These are phyloP conservation scores for Conticribra weissflogii DNA, from an alignment of 108 stramenopile genomes.

Conservation along the genomic window DNA sequence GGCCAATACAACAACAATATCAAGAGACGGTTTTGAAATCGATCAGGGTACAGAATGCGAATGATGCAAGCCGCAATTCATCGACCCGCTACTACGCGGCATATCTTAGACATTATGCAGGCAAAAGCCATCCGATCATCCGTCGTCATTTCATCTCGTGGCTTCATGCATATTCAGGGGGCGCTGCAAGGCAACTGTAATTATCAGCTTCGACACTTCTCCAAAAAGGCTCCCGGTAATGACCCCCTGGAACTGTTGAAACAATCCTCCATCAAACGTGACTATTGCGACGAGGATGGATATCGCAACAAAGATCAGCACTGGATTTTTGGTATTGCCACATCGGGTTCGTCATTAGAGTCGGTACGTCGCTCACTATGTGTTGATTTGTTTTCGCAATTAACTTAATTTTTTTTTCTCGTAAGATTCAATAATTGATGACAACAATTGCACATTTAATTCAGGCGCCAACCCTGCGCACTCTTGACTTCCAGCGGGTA, in stretches of 20 bases:
- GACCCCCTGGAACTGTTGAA: constrained; percentile 55
- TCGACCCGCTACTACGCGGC: not conserved
- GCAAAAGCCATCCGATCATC: not conserved
- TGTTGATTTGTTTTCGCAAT: too few species aligned
- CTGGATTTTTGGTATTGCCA: constrained; percentile 55
- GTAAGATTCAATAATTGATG: not conserved
- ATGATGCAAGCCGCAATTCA: not conserved
- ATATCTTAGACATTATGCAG: not conserved
- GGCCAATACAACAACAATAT: too few species aligned
- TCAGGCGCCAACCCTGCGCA: constrained; percentile 57
- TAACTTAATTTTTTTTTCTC: not conserved
- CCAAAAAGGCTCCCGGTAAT: constrained; percentile 31
- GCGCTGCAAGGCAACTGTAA: not conserved
- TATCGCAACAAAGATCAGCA: constrained; percentile 51
- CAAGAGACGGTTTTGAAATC: too few species aligned
- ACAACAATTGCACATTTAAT: constrained; percentile 2
- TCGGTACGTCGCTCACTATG: constrained; percentile 12
- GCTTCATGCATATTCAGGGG: too few species aligned
- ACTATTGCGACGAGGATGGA: constrained; percentile 55
- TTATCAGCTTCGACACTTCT: not conserved
- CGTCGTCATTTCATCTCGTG: not conserved
- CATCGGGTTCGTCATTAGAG: constrained; percentile 16
- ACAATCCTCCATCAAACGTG: constrained; percentile 39
- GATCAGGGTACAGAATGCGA: too few species aligned
- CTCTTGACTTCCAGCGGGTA: constrained; percentile 58